A percentile compares a stretch with the other conserved stretches of the same genome.
These are phyloP conservation scores for Ceratobasidium sp. DNA, from an alignment of 1,284 basidiomycete genomes.

Conservation along the genomic window DNA sequence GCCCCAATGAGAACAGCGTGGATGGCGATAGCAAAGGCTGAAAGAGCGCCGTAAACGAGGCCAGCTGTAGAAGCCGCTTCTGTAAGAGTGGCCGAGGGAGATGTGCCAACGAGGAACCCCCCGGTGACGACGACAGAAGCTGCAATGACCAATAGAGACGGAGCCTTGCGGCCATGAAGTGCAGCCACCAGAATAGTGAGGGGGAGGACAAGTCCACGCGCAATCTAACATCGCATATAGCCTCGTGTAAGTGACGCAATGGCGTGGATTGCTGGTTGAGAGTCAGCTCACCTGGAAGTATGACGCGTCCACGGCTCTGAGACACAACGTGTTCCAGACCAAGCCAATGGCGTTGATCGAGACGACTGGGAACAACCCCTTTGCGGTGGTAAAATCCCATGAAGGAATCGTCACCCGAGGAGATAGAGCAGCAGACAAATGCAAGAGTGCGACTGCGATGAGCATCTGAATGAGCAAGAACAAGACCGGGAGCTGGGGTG, in stretches of 20 bases:
- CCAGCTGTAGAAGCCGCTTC: constrained; percentile 55
- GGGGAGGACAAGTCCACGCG: constrained; percentile 78
- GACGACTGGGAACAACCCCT: constrained; percentile 70
- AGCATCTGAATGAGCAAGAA: constrained; percentile 75
- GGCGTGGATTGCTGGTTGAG: constrained; percentile 3
- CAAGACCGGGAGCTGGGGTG: constrained; percentile 72
- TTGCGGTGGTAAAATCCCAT: constrained; percentile 60
- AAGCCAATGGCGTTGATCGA: constrained; percentile 73
- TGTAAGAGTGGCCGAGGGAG: constrained; percentile 59
- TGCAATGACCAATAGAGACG: constrained; percentile 61
- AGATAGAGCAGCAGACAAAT: constrained; percentile 59
- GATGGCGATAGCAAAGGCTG: constrained; percentile 75
- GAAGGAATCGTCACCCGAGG: constrained; percentile 66
- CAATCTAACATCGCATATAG: constrained; percentile 64
- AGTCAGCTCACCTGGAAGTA: constrained; percentile 71
- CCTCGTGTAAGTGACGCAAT: constrained; percentile 20
- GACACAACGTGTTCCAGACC: constrained; percentile 79
- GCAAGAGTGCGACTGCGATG: constrained; percentile 73
- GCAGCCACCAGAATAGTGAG: constrained; percentile 75
- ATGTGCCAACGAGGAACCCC: constrained; percentile 69
- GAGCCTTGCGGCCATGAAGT: constrained; percentile 60
- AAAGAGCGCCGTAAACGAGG: constrained; percentile 73
- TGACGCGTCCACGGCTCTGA: constrained; percentile 78
- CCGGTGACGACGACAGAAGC: constrained; percentile 67
- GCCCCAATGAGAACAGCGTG: constrained; percentile 78